Conservation (phyloP, 495 filamentous ascomycete genomes). For the Penicillium pancosmium region DNA sequence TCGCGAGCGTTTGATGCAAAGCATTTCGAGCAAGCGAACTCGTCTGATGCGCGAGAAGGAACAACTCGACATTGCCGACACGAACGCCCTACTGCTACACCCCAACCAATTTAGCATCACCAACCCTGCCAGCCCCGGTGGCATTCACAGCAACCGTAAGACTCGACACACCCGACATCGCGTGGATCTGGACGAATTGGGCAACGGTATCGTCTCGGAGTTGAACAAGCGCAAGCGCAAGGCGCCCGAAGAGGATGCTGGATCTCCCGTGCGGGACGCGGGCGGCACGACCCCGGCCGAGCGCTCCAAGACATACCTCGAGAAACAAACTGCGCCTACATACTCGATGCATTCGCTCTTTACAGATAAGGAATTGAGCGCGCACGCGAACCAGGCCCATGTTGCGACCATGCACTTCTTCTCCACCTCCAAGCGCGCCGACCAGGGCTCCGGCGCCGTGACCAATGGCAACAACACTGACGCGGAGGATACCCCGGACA, state of each 20-base stretch:
- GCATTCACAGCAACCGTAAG: conserved; percentile 76
- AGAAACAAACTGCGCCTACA: conserved; percentile 49
- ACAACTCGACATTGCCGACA: conserved; percentile 81
- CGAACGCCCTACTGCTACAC: conserved; percentile 83
- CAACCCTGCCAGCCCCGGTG: conserved; percentile 78
- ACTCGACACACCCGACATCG: conserved; percentile 82
- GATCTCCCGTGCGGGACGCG: conserved; percentile 64
- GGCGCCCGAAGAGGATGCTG: conserved; percentile 68
- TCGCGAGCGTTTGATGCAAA: conserved; percentile 80
- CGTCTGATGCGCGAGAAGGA: conserved; percentile 88
- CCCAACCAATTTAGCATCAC: conserved; percentile 89
- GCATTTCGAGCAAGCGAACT: conserved; percentile 71
- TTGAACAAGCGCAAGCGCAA: conserved; percentile 81
- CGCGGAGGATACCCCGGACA: conserved; percentile 47
- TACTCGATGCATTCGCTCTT: conserved; percentile 91
- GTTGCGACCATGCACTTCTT: conserved; percentile 63
- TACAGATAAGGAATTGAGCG: conserved; percentile 86
- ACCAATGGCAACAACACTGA: conserved; percentile 52
- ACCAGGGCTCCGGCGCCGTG: conserved; percentile 41
- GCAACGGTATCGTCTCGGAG: conserved; percentile 58
- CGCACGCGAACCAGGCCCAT: conserved; percentile 72
- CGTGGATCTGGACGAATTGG: conserved; percentile 77
- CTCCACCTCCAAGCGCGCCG: conserved; percentile 53
- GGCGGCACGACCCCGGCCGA: conserved; percentile 53
- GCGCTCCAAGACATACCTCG: conserved; percentile 42